Base-by-base conservation (phyloP, 305 asterid genomes). In the Andrographis paniculata region DNA sequence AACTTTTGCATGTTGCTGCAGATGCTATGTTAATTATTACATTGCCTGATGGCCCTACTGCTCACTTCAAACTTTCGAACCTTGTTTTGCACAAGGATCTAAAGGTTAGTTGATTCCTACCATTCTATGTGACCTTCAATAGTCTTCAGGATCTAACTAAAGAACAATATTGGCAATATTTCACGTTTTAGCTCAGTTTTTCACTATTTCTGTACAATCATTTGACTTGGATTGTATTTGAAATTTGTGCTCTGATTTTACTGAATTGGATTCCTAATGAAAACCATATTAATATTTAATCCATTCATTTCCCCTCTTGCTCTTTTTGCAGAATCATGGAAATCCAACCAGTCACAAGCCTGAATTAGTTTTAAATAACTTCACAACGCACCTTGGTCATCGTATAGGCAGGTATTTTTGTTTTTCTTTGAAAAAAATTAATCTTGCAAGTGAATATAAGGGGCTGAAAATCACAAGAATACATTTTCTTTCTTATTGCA, bases 301-400 rank as follows among this genome's bases (percentile, higher is more conserved):
- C 30, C 8, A 6, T 52, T 15, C 47, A 17, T 38, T 55, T 46
- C n/a, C 38, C 13, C 47, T 24, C 42, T 21, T 53, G 12, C 18
- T 28, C 11, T 45, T 59, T 53, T 61, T 58, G 65, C 82, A 88
- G 98, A 78, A 78, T 68, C 98, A 89, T 65, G 96, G 98, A 45
- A 89, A 89, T 63, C 98, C 98, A 0, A 89, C 98, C 52, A 73
- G 69, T 65, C 98, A 89, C 67, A 64, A 70, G 56, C 98, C 96
- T 40, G 98, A 89, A 79, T 68, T 89, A 53, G 85, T 82, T 64
- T 61, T 89, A 59, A 78, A 61, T 60, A 85, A 89, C 67, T 89
- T 89, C 77, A 82, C 94, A 18, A 82, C 96, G 22, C 94, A 96
- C 14, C 70, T 89, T 74, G 96, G 98, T 22, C 88, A 80, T 69